Evolutionary conservation across 176 grass and related monocot genomes (phyloP).

Genomic region (Stipa capillata): DNA sequence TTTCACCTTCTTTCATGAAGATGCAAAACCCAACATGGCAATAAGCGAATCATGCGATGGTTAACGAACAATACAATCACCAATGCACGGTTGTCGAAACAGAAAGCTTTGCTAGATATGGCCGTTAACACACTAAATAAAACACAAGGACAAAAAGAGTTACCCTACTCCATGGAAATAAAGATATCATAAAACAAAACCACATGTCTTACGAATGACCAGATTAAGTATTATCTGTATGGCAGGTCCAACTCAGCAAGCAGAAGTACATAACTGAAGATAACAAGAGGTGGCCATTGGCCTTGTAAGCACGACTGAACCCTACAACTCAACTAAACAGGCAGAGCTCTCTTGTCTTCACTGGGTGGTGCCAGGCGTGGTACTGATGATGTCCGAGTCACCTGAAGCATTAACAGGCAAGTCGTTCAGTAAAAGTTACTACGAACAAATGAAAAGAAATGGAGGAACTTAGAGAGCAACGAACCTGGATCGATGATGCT

Average conservation of each 20-base stretch:
- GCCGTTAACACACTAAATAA: too few relatives aligned
- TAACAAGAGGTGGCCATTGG: not conserved
- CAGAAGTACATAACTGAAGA: conserved; percentile 3
- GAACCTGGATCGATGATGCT: conserved; percentile 92
- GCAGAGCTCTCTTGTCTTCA: conserved; percentile 28
- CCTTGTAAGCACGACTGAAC: not conserved
- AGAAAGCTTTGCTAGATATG: too few relatives aligned
- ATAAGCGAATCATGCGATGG: not conserved
- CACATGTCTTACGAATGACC: conserved; percentile 14
- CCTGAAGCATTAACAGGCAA: conserved; percentile 26
- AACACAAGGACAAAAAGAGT: not conserved
- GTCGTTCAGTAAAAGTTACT: not conserved
- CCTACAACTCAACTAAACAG: conserved; percentile 27
- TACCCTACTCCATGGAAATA: not conserved
- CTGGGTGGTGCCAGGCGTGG: conserved; percentile 49
- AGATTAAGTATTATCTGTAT: conserved; percentile 14
- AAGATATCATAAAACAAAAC: conserved; percentile 27
- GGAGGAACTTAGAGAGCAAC: not conserved
- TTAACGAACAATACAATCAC: not conserved
- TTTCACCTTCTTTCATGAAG: too few relatives aligned
- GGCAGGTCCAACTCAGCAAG: not conserved
- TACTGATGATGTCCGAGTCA: conserved; percentile 94
- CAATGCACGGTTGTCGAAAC: not conserved
- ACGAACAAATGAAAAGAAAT: not conserved
- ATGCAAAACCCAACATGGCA: not conserved